A percentile compares a stretch with the other conserved stretches of the same genome.
Evolutionary conservation across 306 rosid genomes (phyloP).

Genomic region (Vachellia collinsii): DNA sequence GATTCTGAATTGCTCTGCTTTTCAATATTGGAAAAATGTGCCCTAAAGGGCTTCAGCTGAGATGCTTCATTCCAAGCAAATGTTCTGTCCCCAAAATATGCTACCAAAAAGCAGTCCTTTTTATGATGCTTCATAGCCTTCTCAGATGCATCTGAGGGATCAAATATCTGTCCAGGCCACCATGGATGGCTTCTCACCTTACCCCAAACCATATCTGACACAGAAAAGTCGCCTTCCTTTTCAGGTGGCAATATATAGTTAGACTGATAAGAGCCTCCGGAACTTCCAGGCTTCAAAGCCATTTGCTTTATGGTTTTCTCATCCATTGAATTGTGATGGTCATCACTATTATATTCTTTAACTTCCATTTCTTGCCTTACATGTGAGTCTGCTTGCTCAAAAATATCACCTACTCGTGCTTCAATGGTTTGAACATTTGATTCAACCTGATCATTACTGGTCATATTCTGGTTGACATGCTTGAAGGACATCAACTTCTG

Average conservation of each 20-base stretch:
- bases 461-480: slow-evolving; percentile 18
- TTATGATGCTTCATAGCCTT: slow-evolving; percentile 84
- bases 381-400: slow-evolving; percentile 49
- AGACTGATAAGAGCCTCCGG: slow-evolving; percentile 43
- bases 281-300: slow-evolving; percentile 40
- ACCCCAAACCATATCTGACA: slow-evolving; percentile 94
- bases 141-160: slow-evolving; percentile 79
- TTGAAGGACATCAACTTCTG: slow-evolving; percentile 1
- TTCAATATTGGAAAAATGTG: slow-evolving; percentile 66
- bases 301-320: slow-evolving; percentile 40
- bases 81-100: slow-evolving; percentile 94
- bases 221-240: slow-evolving; percentile 66
- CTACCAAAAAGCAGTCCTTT: slow-evolving; percentile 84
- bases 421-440: slow-evolving; percentile 42
- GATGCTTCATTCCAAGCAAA: slow-evolving; percentile 98
- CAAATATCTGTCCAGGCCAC: slow-evolving; percentile 99
- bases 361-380: slow-evolving; percentile 56
- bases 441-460: slow-evolving; percentile 36
- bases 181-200: slow-evolving; percentile 99
- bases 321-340: slow-evolving; percentile 35
- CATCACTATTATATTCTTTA: slow-evolving; percentile 46
- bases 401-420: slow-evolving; percentile 36
- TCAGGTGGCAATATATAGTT: slow-evolving; percentile 62
- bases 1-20: slow-evolving; percentile 79
- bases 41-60: slow-evolving; percentile 69